These are phyloP conservation scores for Actinomucor elegans DNA, from an alignment of 371 early-diverging fungal genomes.

Conservation along the genomic window DNA sequence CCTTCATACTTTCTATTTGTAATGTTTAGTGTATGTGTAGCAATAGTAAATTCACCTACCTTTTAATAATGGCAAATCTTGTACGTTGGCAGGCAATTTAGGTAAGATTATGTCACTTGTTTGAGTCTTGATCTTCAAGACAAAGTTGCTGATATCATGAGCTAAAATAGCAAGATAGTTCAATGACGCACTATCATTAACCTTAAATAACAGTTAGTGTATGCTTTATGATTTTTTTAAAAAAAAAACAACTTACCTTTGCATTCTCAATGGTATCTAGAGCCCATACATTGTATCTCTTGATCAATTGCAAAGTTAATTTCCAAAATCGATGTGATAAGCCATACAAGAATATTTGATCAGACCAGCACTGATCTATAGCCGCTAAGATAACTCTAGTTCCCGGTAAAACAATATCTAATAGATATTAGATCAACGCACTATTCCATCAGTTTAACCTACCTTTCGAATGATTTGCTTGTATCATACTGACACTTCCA, in stretches of 20 bases:
- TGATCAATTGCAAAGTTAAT: conserved; percentile 68
- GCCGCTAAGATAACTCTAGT: conserved; percentile 54
- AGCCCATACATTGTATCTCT: conserved; percentile 52
- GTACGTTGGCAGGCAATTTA: conserved; percentile 36
- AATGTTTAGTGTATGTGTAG: no score
- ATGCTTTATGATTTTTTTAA: conserved; percentile 7
- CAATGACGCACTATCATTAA: no score
- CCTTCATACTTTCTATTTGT: conserved; percentile 40
- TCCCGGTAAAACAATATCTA: conserved; percentile 35
- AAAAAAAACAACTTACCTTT: not conserved
- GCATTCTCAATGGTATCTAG: not conserved
- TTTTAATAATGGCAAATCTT: conserved; percentile 30
- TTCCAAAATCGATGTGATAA: conserved; percentile 74
- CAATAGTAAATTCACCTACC: conserved; percentile 29
- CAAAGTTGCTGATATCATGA: not conserved
- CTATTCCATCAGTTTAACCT: not conserved
- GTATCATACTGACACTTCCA: conserved; percentile 4
- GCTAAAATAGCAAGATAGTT: not conserved
- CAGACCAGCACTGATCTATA: conserved; percentile 68
- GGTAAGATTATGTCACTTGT: conserved; percentile 25
- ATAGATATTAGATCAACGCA: not conserved
- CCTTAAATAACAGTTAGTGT: not conserved
- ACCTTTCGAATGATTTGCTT: not conserved
- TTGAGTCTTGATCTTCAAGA: conserved; percentile 7
- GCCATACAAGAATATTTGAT: conserved; percentile 62